Percentiles rank a stretch among this genome's conserved stretches.
phyloP scores from a whole-genome alignment of 169 alveolate species.

The Neospora caninum region DNA sequence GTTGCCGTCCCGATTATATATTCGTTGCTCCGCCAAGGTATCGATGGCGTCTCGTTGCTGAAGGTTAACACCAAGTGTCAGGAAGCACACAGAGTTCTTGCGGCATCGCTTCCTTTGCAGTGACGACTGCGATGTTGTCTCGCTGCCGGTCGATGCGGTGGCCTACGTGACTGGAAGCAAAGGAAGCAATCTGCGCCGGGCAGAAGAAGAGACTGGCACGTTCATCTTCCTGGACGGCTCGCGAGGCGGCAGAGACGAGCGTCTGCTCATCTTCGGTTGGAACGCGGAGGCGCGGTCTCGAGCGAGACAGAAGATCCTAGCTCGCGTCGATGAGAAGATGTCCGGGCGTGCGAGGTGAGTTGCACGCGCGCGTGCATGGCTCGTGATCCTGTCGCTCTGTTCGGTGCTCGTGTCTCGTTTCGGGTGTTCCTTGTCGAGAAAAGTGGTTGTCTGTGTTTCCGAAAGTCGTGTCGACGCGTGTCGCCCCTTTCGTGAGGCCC shows the following conservation, averaged over 20 bases:
- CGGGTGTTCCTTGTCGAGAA: not conserved
- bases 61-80: too few relatives aligned
- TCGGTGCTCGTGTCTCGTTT: not conserved
- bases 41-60: too few relatives aligned
- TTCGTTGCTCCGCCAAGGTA: too few relatives aligned
- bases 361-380: not conserved
- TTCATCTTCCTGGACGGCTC: conserved; percentile 74
- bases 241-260: conserved; percentile 62
- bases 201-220: conserved; percentile 77
- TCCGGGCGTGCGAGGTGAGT: conserved; percentile 63
- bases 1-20: too few relatives aligned
- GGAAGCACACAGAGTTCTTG: too few relatives aligned
- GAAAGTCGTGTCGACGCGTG: not conserved
- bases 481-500: not conserved
- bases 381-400: not conserved
- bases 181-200: conserved; percentile 74
- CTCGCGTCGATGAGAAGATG: conserved; percentile 57
- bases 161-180: conserved; percentile 77
- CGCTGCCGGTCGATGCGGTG: conserved; percentile 74
- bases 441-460: not conserved
- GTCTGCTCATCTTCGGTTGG: conserved; percentile 58
- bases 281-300: conserved; percentile 52
- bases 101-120: not conserved
- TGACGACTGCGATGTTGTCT: conserved; percentile 62
- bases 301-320: conserved; percentile 49